Base-by-base conservation (phyloP, 2,329 filamentous ascomycete genomes). In the Colletotrichum tabaci region DNA sequence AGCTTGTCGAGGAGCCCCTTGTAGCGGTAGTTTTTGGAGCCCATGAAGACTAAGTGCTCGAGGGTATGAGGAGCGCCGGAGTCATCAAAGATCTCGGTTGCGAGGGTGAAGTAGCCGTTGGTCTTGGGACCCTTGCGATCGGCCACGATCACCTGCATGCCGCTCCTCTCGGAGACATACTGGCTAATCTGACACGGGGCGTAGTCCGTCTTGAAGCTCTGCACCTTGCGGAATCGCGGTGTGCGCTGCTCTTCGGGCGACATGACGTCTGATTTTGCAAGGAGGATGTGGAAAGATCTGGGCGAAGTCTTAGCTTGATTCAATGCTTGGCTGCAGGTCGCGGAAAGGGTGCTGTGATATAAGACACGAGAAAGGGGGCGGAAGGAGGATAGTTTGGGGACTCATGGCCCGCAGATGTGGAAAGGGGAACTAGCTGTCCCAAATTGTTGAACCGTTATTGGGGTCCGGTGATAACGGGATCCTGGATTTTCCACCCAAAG, bases 21-120 rank as follows among this genome's bases (percentile, higher is more conserved):
- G 85, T 97, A 98, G 72, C 90, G 92, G 81, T 98, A 98, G 79
- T 89, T 97, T 80, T 93, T 95, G 30, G 96, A 98, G 38, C 96
- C 96, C 92, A 95, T 95, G 79, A 95, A 96, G 74, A 94, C 87
- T 16, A 96, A 83, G 80, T 95, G 93, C 82, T 96, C 93, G n/a
- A 96, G 86, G 0, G 93, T 95, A 78, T 96, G 93, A 6, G 93
- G 96, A 16, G 96, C 93, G 50, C 96, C 96, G 13, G 96, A 98
- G 81, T 99, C 95, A 84, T 99, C 96, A 77, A 97, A 93, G 77
- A 99, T 98, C 83, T 99, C 96, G 3, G 96, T 99, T 44, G 96
- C 96, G 64, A 99, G 88, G 44, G 95, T 93, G 82, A 99, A 99
- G 83, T 97, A 98, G 44, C 96, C 96, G 76, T 94, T 93, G 73